Base-by-base conservation (phyloP, 163 green algal genomes). In the Chlamydomonas reinhardtii region DNA sequence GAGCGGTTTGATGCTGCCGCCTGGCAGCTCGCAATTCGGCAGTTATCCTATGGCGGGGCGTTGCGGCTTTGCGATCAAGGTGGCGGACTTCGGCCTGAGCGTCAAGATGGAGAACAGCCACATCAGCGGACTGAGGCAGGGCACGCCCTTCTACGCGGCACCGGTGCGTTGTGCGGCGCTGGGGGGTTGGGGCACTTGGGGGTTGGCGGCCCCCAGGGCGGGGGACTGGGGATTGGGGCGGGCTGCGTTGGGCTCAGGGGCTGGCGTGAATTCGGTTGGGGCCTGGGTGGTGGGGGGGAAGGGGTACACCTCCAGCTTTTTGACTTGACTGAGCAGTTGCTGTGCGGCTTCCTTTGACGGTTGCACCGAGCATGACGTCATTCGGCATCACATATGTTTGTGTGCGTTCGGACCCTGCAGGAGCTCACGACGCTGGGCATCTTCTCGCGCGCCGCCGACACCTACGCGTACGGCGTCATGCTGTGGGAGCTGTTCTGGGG, bases 391-490 rank as follows among this genome's bases (percentile, higher is more conserved):
- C n/a, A n/a, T n/a, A n/a, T n/a, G n/a, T n/a, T n/a, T n/a, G n/a
- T 48, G 8, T 48, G 39, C 48, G 12, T 56, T 1, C 48, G 11
- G 5, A 5, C 27, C 43, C 31, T 15, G 4, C 43, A 37, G 48
- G 37, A 37, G 31, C 32, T 52, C 29, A 84, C 64, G 32, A 85
- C 64, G 17, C 31, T 73, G 61, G 82, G 82, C 59, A 82, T 87
- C 59, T 69, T 89, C 48, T 90, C 88, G 22, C 72, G 84, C 0
- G 83, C 83, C 1, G 71, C 74, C 22, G 88, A 91, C 73, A 64
- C 82, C 25, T 91, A 91, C 83, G 83, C 83, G 4, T 89, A 81
- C 25, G 88, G 83, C 48, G 76, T 91, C 19, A 32, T 91, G 43
- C 73, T 88, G 27, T 88, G 83, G 83, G 83, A 88, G 73, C 73